Evolutionary conservation across 2,329 filamentous ascomycete species (phyloP).

Genomic region (Pseudogymnoascus sp.): DNA sequence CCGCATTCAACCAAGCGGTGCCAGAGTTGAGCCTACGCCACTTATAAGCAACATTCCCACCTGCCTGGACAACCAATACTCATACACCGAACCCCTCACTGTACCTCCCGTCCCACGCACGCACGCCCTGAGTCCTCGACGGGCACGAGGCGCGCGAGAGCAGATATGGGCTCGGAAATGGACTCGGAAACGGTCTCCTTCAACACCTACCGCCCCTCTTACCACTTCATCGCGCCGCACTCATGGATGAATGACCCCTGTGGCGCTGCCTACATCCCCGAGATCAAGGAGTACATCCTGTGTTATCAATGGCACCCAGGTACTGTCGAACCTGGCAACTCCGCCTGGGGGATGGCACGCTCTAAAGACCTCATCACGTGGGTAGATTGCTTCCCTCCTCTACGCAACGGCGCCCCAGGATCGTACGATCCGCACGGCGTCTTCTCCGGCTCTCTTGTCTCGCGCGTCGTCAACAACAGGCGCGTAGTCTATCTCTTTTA

Average conservation of each 20-base stretch:
- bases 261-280: neutral
- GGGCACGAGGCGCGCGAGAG: neutral
- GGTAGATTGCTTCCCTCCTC: neutral
- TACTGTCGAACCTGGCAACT: neutral
- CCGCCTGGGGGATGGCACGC: neutral
- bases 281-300: neutral
- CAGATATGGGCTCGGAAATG: neutral
- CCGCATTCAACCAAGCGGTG: neutral
- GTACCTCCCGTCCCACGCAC: neutral
- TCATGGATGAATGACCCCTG: neutral
- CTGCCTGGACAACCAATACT: neutral
- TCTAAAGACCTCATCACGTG: neutral
- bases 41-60: neutral
- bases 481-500: constrained; percentile 19
- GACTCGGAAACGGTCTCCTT: neutral
- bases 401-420: constrained; percentile 10
- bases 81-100: neutral
- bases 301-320: neutral
- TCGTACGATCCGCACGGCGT: constrained; percentile 20
- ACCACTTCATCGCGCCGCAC: neutral
- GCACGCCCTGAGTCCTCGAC: neutral
- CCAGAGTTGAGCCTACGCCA: neutral
- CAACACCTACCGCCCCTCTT: neutral
- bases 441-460: constrained; percentile 20
- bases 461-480: constrained; percentile 15